A percentile compares a stretch with the other conserved stretches of the same genome.
These are phyloP conservation scores for Nyctanthes arbortristis DNA, from an alignment of 257 asterid genomes.

Conservation along the genomic window DNA sequence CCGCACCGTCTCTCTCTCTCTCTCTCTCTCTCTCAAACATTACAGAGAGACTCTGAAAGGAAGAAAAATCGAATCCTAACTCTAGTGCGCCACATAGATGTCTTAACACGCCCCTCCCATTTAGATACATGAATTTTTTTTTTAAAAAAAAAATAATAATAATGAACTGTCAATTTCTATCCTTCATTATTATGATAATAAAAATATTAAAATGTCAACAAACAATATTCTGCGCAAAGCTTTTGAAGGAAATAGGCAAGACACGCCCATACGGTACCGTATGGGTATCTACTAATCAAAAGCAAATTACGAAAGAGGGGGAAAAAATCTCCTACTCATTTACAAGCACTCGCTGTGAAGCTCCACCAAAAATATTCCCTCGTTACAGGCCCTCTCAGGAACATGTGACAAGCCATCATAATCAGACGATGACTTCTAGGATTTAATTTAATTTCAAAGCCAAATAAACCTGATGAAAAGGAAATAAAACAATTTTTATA, in stretches of 20 bases:
- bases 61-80: too few relatives aligned
- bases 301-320: not conserved
- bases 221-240: not conserved
- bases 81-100: too few relatives aligned
- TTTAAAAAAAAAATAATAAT: too few relatives aligned
- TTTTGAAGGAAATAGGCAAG: not conserved
- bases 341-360: not conserved
- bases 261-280: not conserved
- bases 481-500: not conserved
- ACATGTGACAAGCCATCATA: not conserved
- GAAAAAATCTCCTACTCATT: not conserved
- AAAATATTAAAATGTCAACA: too few relatives aligned
- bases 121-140: too few relatives aligned
- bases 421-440: not conserved
- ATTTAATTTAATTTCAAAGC: not conserved
- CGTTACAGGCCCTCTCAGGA: not conserved
- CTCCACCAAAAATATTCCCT: conserved; percentile 4
- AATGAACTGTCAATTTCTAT: too few relatives aligned
- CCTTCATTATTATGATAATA: too few relatives aligned
- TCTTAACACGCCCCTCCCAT: too few relatives aligned
- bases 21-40: too few relatives aligned
- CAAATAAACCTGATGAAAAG: not conserved
- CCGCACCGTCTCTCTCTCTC: too few relatives aligned
- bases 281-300: not conserved
- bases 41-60: too few relatives aligned